Base-by-base conservation (phyloP, 2,329 filamentous ascomycete genomes). In the Colletotrichum cordylinicola region DNA sequence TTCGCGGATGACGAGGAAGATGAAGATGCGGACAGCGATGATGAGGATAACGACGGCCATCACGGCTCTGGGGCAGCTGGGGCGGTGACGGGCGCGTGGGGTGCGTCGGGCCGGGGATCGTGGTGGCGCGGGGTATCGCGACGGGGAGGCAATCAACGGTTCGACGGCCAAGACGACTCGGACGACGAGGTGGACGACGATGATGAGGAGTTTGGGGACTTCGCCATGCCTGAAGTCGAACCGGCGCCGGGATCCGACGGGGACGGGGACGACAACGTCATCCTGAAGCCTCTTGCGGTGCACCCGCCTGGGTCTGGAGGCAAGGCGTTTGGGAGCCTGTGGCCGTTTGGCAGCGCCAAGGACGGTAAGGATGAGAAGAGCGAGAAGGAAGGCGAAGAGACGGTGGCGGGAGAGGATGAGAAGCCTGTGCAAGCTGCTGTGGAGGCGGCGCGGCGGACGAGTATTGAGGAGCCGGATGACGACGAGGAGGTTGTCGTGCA, bases 151-250 rank as follows among this genome's bases (percentile, higher is more conserved):
- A 80, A 73, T 60, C 81, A 82, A 76, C 82, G 80, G 56, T 86
- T 86, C 61, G 88, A 85, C 33, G 88, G 87, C 72, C 82, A 81
- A 16, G 88, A 86, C 60, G 86, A 86, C 39, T 88, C 86, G 52
- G 88, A 88, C 56, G 88, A 89, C 67, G 88, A 88, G 33, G 87
- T 88, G 39, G 90, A 89, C 16, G 86, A 87, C 43, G 86, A 87
- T 43, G 91, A 92, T 55, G 91, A 94, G 77, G 92, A 93, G 79
- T 91, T 94, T 84, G 93, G 92, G 16, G 93, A 94, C 74, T 94
- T 94, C 79, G 92, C 91, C 78, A 91, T 94, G 85, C 90, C 92
- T 13, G 91, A 93, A 81, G 85, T 88, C 67, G 85, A 84, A 78
- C 60, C 79, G 79, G 75, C 79, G 82, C 62, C 81, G 80, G 67